phyloP scores from a whole-genome alignment of 2,329 filamentous ascomycete genomes.

The Fusarium sp. region DNA sequence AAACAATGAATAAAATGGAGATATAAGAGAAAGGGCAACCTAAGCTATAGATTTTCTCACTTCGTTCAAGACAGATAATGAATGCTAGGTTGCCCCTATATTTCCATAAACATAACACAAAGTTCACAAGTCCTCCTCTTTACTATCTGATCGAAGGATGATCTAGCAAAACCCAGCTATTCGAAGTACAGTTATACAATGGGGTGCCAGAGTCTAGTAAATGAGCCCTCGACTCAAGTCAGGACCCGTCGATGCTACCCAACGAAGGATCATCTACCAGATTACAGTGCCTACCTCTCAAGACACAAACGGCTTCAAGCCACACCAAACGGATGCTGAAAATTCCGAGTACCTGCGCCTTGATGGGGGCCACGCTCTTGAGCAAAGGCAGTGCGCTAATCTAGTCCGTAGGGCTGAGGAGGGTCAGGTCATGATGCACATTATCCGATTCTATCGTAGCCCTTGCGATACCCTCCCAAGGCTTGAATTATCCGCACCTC shows the following conservation, averaged over 20 bases:
- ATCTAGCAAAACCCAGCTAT: rapidly evolving
- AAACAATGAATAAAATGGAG: rapidly evolving
- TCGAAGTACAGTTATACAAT: background rate
- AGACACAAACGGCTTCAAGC: background rate
- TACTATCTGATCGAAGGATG: background rate
- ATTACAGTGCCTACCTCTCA: background rate
- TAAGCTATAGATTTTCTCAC: background rate
- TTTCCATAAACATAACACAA: background rate
- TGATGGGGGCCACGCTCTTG: background rate
- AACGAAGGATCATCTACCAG: background rate
- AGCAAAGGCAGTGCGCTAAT: background rate
- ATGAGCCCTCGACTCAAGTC: background rate
- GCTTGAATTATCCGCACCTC: background rate
- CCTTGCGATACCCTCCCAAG: too few species aligned
- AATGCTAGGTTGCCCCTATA: background rate
- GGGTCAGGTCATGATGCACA: background rate
- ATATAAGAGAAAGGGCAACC: rapidly evolving
- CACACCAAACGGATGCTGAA: background rate
- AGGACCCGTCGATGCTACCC: background rate
- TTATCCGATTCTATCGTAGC: too few species aligned
- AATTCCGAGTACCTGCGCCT: background rate
- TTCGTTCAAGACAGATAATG: background rate
- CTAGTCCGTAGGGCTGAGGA: background rate
- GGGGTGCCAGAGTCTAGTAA: background rate
- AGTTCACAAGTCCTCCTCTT: background rate